These are phyloP conservation scores for Hemileccinum impolitum DNA, from an alignment of 768 basidiomycete genomes.

Conservation along the genomic window DNA sequence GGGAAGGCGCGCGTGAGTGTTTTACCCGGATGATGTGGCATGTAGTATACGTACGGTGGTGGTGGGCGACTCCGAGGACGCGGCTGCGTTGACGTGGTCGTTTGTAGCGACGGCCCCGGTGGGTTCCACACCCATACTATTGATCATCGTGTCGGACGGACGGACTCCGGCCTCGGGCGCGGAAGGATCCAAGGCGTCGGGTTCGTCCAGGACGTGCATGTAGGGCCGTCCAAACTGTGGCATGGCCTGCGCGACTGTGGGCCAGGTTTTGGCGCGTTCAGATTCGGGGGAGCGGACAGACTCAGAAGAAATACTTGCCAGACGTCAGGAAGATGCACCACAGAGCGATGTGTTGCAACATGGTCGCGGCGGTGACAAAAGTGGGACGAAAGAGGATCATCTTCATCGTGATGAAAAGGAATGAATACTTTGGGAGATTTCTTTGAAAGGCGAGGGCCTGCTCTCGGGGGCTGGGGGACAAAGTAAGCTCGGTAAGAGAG, in stretches of 20 bases:
- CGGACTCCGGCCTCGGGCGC: not conserved
- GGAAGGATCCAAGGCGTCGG: too few relatives aligned
- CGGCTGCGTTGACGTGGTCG: not conserved
- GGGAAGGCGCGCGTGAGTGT: not conserved
- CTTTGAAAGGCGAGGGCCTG: constrained; percentile 11
- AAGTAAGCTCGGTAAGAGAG: not conserved
- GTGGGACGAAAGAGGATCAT: constrained; percentile 23
- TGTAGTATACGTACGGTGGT: not conserved
- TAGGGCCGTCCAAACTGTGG: constrained; percentile 20
- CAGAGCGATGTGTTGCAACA: constrained; percentile 3
- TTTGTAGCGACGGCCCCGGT: too few relatives aligned
- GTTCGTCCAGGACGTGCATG: constrained; percentile 11
- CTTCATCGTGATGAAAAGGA: constrained; percentile 10
- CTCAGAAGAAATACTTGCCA: constrained; percentile 10
- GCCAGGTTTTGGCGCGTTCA: not conserved
- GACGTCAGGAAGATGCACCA: constrained; percentile 11
- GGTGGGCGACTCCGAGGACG: not conserved
- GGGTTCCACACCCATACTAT: too few relatives aligned
- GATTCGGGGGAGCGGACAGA: not conserved
- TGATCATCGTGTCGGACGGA: not conserved
- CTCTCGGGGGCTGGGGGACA: not conserved
- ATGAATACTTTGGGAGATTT: not conserved
- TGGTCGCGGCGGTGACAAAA: constrained; percentile 6
- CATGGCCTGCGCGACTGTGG: constrained; percentile 12
- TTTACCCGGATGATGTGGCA: too few relatives aligned